Evolutionary conservation across 2,329 filamentous ascomycete genomes (phyloP), one percentile per base, ranked within the genome.

Genomic region (Colletotrichum viniferum): DNA sequence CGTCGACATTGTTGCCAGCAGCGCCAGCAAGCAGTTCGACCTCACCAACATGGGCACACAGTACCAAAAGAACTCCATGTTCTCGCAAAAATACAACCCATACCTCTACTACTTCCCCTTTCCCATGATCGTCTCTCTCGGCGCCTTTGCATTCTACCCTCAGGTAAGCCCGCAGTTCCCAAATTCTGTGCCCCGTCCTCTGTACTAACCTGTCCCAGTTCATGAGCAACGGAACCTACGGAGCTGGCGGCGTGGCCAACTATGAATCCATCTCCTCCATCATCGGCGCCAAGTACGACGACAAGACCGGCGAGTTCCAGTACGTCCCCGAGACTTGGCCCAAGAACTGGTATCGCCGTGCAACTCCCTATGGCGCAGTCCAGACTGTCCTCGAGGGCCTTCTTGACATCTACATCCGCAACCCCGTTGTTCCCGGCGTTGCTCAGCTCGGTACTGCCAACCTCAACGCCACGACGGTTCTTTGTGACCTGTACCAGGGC

Each of bases 321-420:
- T 73, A 75, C 26, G 73, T 75, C 4, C 73, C 69, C 16, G 73
- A 75, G 43, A 75, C 73, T 7, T 75, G 73, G 73, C 73, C 73
- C 12, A 34, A 64, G 34, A 73, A 75, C 32, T 75, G 73, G 73
- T 68, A 75, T 21, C 73, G 73, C 14, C 73, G 69, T 16, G 55
- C 73, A 12, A 75, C 73, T 14, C 73, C 69, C 14, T 75, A 75
- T 16, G 69, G 55, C 6, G 63, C 62, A 4, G 56, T 64, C 3
- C 73, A 75, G 56, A 68, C 73, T 3, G 38, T 68, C 2, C 7
- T 75, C 13, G 73, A 75, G 16, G 73, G 38, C 2, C 32, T 75
- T 16, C 12, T 43, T 13, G 56, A 48, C 7, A 60, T 75, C 13
- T 75, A 75, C 38, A 18, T 48, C 26, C 69, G 73, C 16, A 75